A percentile compares a stretch with the other conserved stretches of the same genome.
Conservation (phyloP, 2,329 filamentous ascomycete genomes). For the Penicillium hesseltinei region DNA sequence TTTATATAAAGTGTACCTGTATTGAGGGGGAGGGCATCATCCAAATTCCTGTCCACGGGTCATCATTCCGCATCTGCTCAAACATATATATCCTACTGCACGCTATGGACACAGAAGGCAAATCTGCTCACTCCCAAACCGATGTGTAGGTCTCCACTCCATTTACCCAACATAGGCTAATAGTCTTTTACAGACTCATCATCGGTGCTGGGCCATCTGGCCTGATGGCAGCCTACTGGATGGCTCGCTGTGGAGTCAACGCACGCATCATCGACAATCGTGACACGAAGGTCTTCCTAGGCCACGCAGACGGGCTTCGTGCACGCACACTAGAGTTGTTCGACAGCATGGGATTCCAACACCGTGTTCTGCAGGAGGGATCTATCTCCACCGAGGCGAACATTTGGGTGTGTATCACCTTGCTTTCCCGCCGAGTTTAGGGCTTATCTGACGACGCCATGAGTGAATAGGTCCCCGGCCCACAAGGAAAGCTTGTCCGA, state of each 20-base stretch:
- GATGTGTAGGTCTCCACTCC: background rate
- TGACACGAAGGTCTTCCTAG: slow-evolving; percentile 36
- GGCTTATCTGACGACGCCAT: background rate
- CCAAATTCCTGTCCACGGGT: background rate
- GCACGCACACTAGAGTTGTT: slow-evolving; percentile 51
- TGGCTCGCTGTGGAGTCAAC: slow-evolving; percentile 49
- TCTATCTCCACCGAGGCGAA: slow-evolving; percentile 67
- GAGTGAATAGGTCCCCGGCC: slow-evolving; percentile 35
- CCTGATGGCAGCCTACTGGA: slow-evolving; percentile 52
- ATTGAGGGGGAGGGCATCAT: background rate
- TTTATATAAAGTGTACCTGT: background rate
- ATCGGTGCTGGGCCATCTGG: slow-evolving; percentile 53
- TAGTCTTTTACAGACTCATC: slow-evolving; percentile 30
- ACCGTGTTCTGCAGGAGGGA: slow-evolving; percentile 63
- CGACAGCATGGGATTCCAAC: slow-evolving; percentile 66
- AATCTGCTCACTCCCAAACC: background rate
- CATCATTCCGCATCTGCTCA: background rate
- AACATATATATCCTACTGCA: background rate
- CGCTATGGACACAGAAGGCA: background rate
- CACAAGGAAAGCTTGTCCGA: slow-evolving; percentile 57
- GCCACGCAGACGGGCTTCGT: slow-evolving; percentile 27
- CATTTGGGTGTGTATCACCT: slow-evolving; percentile 41
- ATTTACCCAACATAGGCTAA: background rate
- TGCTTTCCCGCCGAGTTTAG: background rate
- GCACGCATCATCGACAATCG: slow-evolving; percentile 51